phyloP scores from a whole-genome alignment of 345 rosid species.

The Nephelium lappaceum region DNA sequence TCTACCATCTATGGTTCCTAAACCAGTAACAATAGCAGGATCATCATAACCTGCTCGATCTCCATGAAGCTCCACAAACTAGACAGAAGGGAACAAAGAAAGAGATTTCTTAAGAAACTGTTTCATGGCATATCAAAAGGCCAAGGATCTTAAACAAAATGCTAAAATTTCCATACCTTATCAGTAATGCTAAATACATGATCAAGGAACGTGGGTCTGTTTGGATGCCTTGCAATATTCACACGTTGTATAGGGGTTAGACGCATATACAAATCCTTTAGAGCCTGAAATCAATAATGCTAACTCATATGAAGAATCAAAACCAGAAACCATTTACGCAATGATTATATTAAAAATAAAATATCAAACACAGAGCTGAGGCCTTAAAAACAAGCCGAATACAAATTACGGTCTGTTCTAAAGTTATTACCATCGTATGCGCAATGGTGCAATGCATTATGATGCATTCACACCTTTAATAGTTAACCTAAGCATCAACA shows the following conservation, averaged over 20 bases:
- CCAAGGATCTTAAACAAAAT: slow-evolving; percentile 10
- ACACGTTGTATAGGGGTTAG: slow-evolving; percentile 93
- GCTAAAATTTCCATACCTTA: slow-evolving; percentile 55
- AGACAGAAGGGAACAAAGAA: slow-evolving; percentile 24
- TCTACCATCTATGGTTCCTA: slow-evolving; percentile 87
- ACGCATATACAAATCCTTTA: slow-evolving; percentile 73
- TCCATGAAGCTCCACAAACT: slow-evolving; percentile 99
- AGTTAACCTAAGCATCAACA: background rate
- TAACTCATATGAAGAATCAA: slow-evolving; percentile 17
- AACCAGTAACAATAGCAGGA: slow-evolving; percentile 95
- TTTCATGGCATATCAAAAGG: slow-evolving; percentile 4
- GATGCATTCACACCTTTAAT: background rate
- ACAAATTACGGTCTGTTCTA: background rate
- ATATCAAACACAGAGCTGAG: background rate
- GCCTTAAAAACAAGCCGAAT: slow-evolving; percentile 21
- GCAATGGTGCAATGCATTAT: background rate
- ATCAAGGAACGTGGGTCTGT: slow-evolving; percentile 97
- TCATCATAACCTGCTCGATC: slow-evolving; percentile 98
- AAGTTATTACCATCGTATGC: background rate
- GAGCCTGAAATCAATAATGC: slow-evolving; percentile 56
- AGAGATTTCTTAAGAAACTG: slow-evolving; percentile 14
- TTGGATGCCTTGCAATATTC: slow-evolving; percentile 93
- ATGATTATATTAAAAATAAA: slow-evolving; percentile 2
- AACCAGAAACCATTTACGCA: slow-evolving; percentile 7
- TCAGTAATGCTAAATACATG: slow-evolving; percentile 89